Percentiles rank a stretch among this genome's conserved stretches.
phyloP scores from a whole-genome alignment of 2,329 filamentous ascomycete genomes.

The Fusarium tjaetaba region DNA sequence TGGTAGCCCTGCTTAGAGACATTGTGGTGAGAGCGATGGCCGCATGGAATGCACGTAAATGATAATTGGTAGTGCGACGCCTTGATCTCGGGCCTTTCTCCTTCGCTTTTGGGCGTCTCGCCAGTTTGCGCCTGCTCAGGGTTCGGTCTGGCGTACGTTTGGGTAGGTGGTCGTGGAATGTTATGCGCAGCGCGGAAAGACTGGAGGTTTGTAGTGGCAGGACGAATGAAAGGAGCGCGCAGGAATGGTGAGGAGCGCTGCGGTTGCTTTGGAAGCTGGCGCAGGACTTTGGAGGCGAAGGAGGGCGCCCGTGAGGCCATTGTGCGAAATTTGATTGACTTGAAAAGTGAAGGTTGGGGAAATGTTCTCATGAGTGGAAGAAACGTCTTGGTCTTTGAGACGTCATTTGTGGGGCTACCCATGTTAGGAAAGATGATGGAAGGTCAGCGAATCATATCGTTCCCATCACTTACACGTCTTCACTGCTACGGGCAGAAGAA shows the following conservation, averaged over 20 bases:
- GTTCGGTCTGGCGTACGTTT: conserved; percentile 21
- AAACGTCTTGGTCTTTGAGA: conserved; percentile 22
- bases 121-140: conserved; percentile 7
- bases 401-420: conserved; percentile 35
- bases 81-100: conserved; percentile 45
- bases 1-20: conserved; percentile 97
- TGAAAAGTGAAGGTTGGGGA: conserved; percentile 9
- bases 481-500: neutral
- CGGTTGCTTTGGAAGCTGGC: conserved; percentile 26
- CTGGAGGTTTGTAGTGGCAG: conserved; percentile 8
- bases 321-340: neutral
- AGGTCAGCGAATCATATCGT: conserved; percentile 29
- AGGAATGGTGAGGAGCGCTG: conserved; percentile 29
- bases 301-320: conserved; percentile 46
- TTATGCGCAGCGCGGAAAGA: conserved; percentile 47
- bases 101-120: conserved; percentile 43
- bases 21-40: conserved; percentile 80
- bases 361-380: conserved; percentile 30
- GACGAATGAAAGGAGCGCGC: conserved; percentile 9
- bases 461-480: conserved; percentile 22
- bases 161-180: conserved; percentile 49
- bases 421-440: conserved; percentile 18
- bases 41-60: conserved; percentile 93
- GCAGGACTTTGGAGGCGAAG: conserved; percentile 29
- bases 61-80: conserved; percentile 84